Evolutionary conservation across 1,284 basidiomycete genomes (phyloP), one percentile per base, ranked within the genome.

Genomic region (Trametes sp.): DNA sequence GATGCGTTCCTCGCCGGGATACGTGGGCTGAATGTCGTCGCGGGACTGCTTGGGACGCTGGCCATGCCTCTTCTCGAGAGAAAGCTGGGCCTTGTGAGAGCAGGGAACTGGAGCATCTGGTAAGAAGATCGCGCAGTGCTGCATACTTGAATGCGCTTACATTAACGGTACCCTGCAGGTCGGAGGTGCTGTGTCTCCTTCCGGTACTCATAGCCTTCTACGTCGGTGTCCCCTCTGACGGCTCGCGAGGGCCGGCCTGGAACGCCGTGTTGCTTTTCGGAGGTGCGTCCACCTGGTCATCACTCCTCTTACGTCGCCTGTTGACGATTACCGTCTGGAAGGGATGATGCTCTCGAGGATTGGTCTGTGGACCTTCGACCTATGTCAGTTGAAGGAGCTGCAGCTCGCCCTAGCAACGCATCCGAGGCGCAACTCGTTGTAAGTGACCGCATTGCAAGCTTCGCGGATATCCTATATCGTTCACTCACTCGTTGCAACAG

Each of bases 1-100:
- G 84, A 87, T 64, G 75, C 81, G 0, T 83, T 86, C 68, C 76
- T 87, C 21, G 84, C 85, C 0, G 84, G 80, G 0, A 85, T 86
- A 82, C 75, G 85, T 5, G 83, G 77, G 4, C 64, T 82, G 2
- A 82, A 80, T 61, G 81, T 82, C 7, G 58, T 78, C 4, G 76
- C 80, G 0, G 82, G 83, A 1, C 73, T 85, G 1, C 56, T 77
- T 0, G 84, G 84, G 0, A 86, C 84, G 0, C 64, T 82, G 23
- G 54, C 79, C 0, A 78, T 80, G 70, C 82, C 83, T 1, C 61
- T 79, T 4, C 70, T 83, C 54, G 77, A 78, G 48, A 67, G 70
- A 21, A 78, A 68, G 61, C 69, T 85, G 19, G 84, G 84, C 0
- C 74, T 80, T n/a, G 76, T 81, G 4, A 75, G 82, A 1, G 80